Evolutionary conservation across 352 stramenopile species (phyloP), one percentile per base, ranked within the genome.

Genomic region (Globisporangium splendens): DNA sequence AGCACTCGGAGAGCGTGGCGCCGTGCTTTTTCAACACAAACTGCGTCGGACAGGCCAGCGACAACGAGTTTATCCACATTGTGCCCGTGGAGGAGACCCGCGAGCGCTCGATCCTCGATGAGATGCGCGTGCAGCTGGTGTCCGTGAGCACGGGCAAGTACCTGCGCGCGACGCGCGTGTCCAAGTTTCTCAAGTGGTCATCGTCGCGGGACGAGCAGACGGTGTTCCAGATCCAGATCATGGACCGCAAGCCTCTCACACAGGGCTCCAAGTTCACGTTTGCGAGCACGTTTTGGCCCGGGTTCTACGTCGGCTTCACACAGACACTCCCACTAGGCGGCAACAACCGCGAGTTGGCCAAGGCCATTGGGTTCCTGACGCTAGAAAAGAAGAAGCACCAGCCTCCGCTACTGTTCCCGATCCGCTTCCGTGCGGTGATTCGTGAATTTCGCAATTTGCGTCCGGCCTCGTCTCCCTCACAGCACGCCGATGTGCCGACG

Each of bases 321-420:
- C 78, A 86, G 64, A 75, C 63, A 8, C 65, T 83, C 50, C 78
- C 78, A 15, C 47, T 88, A 0, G 78, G 78, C 11, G 75, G 73
- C 0, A 68, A 70, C 0, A 68, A 70, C 18, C 67, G 76, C 14
- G 73, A 77, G 41, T 50, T 88, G 0, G 67, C 64, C 17, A 85
- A 83, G 43, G 75, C 78, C 2, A 80, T 86, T 54, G 78, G 78
- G 3, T 83, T 81, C 35, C 42, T 88, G 8, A 88, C 78, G 14
- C 56, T 88, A n/a, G 78, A 88, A 57, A 86, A 86, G 60, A 74
- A 68, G 52, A 88, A 88, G 58, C 75, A 83, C 46, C 75, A 86
- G 46, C 54, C 61, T 46, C 62, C 78, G n/a, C 55, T 88, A 50
- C 56, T 88, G 15, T 88, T 88, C 42, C 78, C 78, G 8, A 75